Conservation (phyloP, 169 alveolate genomes). For the Plasmodium coatneyi region DNA sequence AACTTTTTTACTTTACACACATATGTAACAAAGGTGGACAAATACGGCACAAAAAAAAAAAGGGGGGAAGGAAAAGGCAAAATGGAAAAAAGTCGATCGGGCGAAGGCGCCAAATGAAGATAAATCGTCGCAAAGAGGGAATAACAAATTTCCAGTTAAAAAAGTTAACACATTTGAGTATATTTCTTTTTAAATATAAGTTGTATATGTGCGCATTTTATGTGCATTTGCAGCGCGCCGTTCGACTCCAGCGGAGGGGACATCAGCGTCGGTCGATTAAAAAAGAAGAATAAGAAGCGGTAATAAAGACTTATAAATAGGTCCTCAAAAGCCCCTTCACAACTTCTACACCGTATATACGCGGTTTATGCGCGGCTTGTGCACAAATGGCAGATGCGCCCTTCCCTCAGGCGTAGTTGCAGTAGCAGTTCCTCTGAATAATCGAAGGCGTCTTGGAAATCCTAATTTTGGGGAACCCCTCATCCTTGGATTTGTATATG, state of each 20-base stretch:
- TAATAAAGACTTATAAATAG: not conserved
- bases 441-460: conserved; percentile 58
- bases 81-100: not conserved
- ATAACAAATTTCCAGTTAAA: not conserved
- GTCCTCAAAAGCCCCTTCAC: not conserved
- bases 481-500: conserved; percentile 38
- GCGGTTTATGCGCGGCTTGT: not conserved
- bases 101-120: not conserved
- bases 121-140: not conserved
- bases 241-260: not conserved
- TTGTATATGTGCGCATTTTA: not conserved
- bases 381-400: not conserved
- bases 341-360: not conserved
- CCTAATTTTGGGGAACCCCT: conserved; percentile 59
- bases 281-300: not conserved
- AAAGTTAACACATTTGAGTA: not conserved
- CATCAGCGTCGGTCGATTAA: not conserved
- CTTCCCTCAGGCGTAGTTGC: conserved; percentile 44
- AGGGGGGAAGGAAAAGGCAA: not conserved
- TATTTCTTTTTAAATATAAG: not conserved
- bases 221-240: not conserved
- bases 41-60: not conserved
- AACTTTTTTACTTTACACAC: not conserved
- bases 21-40: not conserved
- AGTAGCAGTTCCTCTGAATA: conserved; percentile 45